phyloP scores from a whole-genome alignment of 176 grass and related monocot genomes.

The Canna indica region DNA sequence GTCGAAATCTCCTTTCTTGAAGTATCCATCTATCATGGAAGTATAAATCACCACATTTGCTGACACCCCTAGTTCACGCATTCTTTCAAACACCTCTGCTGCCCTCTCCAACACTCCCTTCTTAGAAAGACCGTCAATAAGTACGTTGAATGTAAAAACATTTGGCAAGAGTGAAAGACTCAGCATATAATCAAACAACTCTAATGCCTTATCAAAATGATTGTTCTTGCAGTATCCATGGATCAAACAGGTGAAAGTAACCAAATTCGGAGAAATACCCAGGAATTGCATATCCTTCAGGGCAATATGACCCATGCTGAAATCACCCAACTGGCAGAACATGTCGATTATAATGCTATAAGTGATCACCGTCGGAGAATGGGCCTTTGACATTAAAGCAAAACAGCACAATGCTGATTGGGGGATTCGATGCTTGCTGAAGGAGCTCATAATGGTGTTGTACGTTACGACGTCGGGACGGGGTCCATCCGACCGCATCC shows the following conservation, averaged over 20 bases:
- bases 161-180: background rate
- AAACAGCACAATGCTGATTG: background rate
- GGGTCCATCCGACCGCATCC: background rate
- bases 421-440: background rate
- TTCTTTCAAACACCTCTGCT: background rate
- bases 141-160: background rate
- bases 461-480: slow-evolving; percentile 2
- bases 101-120: slow-evolving; percentile 6
- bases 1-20: no score
- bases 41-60: no score
- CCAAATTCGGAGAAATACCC: slow-evolving; percentile 4
- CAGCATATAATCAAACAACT: background rate
- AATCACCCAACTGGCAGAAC: background rate
- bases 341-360: slow-evolving; percentile 1
- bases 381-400: no score
- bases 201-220: background rate
- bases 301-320: background rate
- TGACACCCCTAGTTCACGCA: no score
- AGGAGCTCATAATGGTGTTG: slow-evolving; percentile 1
- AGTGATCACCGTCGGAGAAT: no score
- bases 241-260: no score
- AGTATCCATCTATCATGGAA: no score
- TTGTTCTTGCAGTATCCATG: no score
- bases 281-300: no score
- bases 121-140: slow-evolving; percentile 9